phyloP scores from a whole-genome alignment of 2,329 filamentous ascomycete genomes.

The Ophiognomonia clavigignenti-juglandacearum region DNA sequence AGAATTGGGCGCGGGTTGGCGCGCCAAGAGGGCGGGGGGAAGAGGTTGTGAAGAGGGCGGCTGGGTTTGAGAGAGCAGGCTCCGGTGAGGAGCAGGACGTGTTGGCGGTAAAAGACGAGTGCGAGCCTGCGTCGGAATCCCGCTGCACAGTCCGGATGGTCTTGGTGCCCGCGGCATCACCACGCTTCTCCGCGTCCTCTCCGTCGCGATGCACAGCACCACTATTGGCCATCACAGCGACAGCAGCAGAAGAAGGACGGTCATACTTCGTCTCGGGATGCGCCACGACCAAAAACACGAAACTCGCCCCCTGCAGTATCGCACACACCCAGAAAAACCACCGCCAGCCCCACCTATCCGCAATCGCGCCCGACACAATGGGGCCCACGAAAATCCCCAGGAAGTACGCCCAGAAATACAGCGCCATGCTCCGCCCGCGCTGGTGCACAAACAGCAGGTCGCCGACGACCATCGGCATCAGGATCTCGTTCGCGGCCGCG shows the following conservation, averaged over 20 bases:
- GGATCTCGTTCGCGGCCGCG: slow-evolving; percentile 27
- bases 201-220: neutral
- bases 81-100: neutral
- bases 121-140: too few species aligned
- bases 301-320: slow-evolving; percentile 25
- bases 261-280: slow-evolving; percentile 27
- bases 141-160: too few species aligned
- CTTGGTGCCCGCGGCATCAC: too few species aligned
- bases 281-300: slow-evolving; percentile 22
- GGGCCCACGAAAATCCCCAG: slow-evolving; percentile 28
- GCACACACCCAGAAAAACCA: slow-evolving; percentile 31
- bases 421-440: slow-evolving; percentile 23
- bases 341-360: slow-evolving; percentile 24
- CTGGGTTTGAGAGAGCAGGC: neutral
- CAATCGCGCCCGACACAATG: slow-evolving; percentile 28
- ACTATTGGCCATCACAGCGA: neutral
- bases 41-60: neutral
- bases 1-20: slow-evolving; percentile 23
- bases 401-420: slow-evolving; percentile 29
- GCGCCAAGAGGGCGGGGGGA: slow-evolving; percentile 14
- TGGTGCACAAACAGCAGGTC: slow-evolving; percentile 28
- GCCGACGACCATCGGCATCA: slow-evolving; percentile 30
- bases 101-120: too few species aligned
- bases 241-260: slow-evolving; percentile 30
- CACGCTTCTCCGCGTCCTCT: neutral